These are phyloP conservation scores for Dryas alaskensis DNA, from an alignment of 306 rosid species.

Conservation along the genomic window DNA sequence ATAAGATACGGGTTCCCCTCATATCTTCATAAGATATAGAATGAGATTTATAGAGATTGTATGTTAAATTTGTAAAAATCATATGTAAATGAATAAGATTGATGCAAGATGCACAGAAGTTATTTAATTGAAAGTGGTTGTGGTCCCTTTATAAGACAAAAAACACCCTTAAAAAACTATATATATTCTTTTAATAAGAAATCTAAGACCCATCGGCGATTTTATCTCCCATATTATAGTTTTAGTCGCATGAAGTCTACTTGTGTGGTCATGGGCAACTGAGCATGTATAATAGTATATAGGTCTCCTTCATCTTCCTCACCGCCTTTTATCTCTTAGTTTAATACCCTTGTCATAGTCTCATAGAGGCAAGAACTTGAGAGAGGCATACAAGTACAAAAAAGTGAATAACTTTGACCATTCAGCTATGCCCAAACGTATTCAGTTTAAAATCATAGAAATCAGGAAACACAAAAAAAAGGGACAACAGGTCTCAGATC, in stretches of 20 bases:
- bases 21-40: no score
- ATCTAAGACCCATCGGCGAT: conserved; percentile 33
- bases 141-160: conserved; percentile 19
- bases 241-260: conserved; percentile 25
- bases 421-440: no score
- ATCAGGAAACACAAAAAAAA: not conserved
- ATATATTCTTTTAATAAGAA: conserved; percentile 1
- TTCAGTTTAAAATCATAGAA: not conserved
- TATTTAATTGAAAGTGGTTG: conserved; percentile 6
- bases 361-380: no score
- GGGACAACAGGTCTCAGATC: not conserved
- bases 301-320: no score
- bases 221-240: conserved; percentile 26
- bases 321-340: no score
- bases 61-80: no score
- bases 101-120: conserved; percentile 11
- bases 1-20: no score
- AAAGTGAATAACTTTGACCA: no score
- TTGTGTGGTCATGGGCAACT: not conserved
- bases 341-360: no score
- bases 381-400: no score
- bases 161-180: conserved; percentile 1
- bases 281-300: no score
- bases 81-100: not conserved
- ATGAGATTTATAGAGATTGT: no score